Conservation (phyloP, 306 rosid species). For the Herpetospermum pedunculosum region DNA sequence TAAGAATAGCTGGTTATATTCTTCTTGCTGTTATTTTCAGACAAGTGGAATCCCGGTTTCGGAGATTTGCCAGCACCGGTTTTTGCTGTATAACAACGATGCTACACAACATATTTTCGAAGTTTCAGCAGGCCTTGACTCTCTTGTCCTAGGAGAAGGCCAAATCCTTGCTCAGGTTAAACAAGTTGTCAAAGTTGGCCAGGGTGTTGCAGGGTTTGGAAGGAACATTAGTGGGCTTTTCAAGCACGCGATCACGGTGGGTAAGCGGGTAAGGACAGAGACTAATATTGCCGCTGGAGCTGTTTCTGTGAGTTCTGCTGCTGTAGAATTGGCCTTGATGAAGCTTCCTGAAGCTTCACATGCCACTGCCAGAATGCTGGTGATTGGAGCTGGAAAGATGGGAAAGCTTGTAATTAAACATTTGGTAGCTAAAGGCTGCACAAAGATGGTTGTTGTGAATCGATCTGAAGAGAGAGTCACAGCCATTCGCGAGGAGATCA, state of each 20-base stretch:
- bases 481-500: conserved; percentile 58
- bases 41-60: conserved; percentile 86
- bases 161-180: conserved; percentile 98
- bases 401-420: conserved; percentile 97
- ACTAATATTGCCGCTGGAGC: conserved; percentile 97
- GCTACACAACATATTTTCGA: conserved; percentile 88
- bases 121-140: conserved; percentile 95
- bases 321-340: conserved; percentile 88
- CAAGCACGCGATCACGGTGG: conserved; percentile 96
- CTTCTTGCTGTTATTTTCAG: conserved; percentile 30
- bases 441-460: conserved; percentile 79
- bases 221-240: conserved; percentile 89
- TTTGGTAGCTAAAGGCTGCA: conserved; percentile 87
- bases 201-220: conserved; percentile 89
- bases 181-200: conserved; percentile 97
- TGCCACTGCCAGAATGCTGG: conserved; percentile 58
- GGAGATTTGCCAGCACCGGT: conserved; percentile 72
- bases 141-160: conserved; percentile 99
- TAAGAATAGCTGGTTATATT: not conserved
- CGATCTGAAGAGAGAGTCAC: conserved; percentile 81
- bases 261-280: conserved; percentile 94
- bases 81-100: conserved; percentile 76
- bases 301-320: conserved; percentile 96
- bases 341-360: conserved; percentile 70
- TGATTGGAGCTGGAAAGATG: conserved; percentile 97